Evolutionary conservation across 2,329 filamentous ascomycete genomes (phyloP).

Genomic region (Cercospora zeae-maydis): DNA sequence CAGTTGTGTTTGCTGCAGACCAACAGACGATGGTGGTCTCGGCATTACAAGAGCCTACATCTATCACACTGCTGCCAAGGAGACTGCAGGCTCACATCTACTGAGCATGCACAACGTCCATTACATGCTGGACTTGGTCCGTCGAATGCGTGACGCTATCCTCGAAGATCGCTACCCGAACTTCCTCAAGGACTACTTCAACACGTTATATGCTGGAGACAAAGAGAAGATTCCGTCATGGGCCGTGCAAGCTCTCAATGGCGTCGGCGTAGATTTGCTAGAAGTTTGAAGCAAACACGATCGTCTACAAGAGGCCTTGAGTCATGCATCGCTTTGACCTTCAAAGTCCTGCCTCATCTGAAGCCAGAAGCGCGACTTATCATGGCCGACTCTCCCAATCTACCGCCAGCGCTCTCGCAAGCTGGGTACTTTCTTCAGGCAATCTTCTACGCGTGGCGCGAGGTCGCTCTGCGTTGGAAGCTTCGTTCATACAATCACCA

Average conservation of each 20-base stretch:
- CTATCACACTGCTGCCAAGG: slow-evolving; percentile 87
- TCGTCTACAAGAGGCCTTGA: background rate
- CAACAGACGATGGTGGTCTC: slow-evolving; percentile 62
- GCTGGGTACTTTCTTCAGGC: background rate
- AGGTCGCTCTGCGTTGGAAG: background rate
- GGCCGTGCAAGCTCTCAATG: slow-evolving; percentile 74
- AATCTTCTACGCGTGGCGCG: slow-evolving; percentile 3
- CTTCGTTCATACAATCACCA: background rate
- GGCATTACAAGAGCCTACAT: slow-evolving; percentile 85
- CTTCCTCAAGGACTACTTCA: slow-evolving; percentile 77
- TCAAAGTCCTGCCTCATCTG: background rate
- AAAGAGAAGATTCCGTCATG: slow-evolving; percentile 70
- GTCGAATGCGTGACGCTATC: slow-evolving; percentile 62
- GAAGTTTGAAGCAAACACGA: slow-evolving; percentile 22
- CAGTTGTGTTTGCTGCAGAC: slow-evolving; percentile 71
- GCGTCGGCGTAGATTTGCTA: slow-evolving; percentile 75
- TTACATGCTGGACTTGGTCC: slow-evolving; percentile 85
- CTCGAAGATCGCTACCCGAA: slow-evolving; percentile 59
- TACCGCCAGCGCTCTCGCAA: background rate
- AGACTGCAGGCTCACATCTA: slow-evolving; percentile 83
- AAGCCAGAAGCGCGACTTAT: background rate
- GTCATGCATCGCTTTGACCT: background rate
- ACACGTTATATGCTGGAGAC: slow-evolving; percentile 61
- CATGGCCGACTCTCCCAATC: background rate
- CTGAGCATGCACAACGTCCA: slow-evolving; percentile 95